Conservation (phyloP, 2,329 filamentous ascomycete genomes). For the Trichophyton verrucosum region DNA sequence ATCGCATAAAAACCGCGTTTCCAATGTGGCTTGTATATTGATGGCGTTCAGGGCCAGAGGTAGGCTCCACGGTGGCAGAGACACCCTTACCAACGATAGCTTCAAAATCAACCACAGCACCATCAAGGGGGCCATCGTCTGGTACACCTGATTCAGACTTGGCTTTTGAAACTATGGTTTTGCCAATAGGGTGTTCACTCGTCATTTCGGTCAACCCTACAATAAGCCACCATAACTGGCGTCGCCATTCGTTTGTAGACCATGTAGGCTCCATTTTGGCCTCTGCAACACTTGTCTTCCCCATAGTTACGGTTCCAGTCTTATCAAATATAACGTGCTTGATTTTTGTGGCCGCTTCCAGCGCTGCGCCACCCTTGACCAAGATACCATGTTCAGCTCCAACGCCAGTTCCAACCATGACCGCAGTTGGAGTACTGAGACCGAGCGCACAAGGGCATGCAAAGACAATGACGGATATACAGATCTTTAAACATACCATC, state of each 20-base stretch:
- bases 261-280: constrained; percentile 55
- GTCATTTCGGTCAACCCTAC: constrained; percentile 91
- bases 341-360: constrained; percentile 59
- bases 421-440: constrained; percentile 85
- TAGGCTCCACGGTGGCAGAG: constrained; percentile 66
- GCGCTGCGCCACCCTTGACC: constrained; percentile 88
- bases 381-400: constrained; percentile 92
- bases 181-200: constrained; percentile 92
- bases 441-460: constrained; percentile 96
- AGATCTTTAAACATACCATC: constrained; percentile 94
- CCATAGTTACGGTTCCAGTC: constrained; percentile 74
- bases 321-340: constrained; percentile 68
- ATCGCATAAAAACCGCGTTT: constrained; percentile 63
- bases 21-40: constrained; percentile 74
- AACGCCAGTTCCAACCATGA: constrained; percentile 98
- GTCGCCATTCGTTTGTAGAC: constrained; percentile 55
- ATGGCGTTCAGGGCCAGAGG: constrained; percentile 51
- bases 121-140: constrained; percentile 62
- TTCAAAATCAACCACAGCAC: constrained; percentile 73
- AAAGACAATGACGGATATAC: constrained; percentile 97
- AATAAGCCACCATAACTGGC: constrained; percentile 84
- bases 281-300: constrained; percentile 84
- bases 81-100: constrained; percentile 76
- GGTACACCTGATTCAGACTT: constrained; percentile 63
- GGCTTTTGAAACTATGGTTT: constrained; percentile 64